These are phyloP conservation scores for Exobasidium rhododendri DNA, from an alignment of 1,284 basidiomycete genomes.

Conservation along the genomic window DNA sequence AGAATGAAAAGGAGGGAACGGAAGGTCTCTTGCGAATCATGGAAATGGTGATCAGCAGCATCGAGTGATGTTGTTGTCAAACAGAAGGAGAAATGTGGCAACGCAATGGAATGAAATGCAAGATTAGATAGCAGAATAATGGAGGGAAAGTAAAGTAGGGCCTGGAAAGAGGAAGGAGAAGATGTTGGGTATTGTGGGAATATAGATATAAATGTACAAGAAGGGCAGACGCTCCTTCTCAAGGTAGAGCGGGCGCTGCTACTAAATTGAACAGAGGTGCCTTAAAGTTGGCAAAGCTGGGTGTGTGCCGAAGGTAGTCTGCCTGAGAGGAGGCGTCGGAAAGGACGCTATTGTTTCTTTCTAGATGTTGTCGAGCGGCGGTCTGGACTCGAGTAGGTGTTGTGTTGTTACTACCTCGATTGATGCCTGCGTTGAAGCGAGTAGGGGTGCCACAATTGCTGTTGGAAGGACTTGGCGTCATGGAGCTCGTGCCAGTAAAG, in stretches of 20 bases:
- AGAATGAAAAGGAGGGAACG: neutral
- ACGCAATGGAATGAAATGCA: slow-evolving; percentile 1
- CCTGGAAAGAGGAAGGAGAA: neutral
- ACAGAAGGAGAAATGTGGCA: too few species aligned
- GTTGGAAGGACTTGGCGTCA: neutral
- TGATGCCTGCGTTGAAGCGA: neutral
- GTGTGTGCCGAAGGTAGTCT: slow-evolving; percentile 4
- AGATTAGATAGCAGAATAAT: slow-evolving; percentile 1
- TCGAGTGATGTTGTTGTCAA: too few species aligned
- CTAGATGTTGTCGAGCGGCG: neutral
- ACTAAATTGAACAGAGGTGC: slow-evolving; percentile 7
- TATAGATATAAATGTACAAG: too few species aligned
- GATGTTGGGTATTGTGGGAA: too few species aligned
- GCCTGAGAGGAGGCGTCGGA: neutral
- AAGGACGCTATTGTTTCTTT: slow-evolving; percentile 1
- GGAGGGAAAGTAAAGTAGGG: neutral
- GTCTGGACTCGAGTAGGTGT: neutral
- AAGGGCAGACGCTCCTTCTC: neutral
- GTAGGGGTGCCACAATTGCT: neutral
- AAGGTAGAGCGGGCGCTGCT: neutral
- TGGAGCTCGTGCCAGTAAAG: slow-evolving; percentile 20
- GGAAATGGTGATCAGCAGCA: too few species aligned
- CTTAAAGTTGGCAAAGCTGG: slow-evolving; percentile 9
- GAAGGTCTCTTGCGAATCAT: too few species aligned
- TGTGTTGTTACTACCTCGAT: neutral